A percentile compares a stretch with the other conserved stretches of the same genome.
Conservation (phyloP, 2,329 filamentous ascomycete species). For the Fusarium pininemorale region DNA sequence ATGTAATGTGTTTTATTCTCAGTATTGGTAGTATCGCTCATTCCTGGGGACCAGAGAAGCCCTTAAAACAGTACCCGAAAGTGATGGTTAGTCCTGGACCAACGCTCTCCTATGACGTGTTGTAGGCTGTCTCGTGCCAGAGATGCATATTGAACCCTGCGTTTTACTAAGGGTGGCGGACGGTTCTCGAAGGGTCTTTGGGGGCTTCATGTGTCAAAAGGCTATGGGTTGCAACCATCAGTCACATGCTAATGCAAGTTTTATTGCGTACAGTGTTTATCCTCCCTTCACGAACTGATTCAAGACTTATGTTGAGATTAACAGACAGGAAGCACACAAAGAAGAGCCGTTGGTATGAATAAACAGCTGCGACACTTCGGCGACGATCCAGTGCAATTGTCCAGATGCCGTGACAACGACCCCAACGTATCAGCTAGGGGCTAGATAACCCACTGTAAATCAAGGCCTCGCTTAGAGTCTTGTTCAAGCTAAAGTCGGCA, state of each 20-base stretch:
- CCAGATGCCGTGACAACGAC: neutral
- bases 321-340: neutral
- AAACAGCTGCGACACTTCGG: neutral
- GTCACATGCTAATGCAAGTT: neutral
- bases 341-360: neutral
- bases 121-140: neutral
- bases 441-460: neutral
- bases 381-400: neutral
- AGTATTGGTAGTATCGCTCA: too few relatives aligned
- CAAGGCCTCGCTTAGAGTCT: neutral
- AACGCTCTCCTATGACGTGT: neutral
- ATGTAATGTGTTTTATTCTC: neutral
- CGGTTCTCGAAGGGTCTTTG: neutral
- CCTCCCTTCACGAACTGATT: too few relatives aligned
- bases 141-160: neutral
- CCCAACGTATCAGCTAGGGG: neutral
- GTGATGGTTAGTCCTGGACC: neutral
- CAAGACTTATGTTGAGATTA: rapidly evolving
- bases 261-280: neutral
- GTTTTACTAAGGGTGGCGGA: neutral
- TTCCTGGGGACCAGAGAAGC: neutral
- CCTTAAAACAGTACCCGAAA: neutral
- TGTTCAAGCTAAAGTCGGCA: neutral
- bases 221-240: neutral
- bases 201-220: neutral